Conservation (phyloP, 1,284 basidiomycete genomes). For the Pterulicium gracile region DNA sequence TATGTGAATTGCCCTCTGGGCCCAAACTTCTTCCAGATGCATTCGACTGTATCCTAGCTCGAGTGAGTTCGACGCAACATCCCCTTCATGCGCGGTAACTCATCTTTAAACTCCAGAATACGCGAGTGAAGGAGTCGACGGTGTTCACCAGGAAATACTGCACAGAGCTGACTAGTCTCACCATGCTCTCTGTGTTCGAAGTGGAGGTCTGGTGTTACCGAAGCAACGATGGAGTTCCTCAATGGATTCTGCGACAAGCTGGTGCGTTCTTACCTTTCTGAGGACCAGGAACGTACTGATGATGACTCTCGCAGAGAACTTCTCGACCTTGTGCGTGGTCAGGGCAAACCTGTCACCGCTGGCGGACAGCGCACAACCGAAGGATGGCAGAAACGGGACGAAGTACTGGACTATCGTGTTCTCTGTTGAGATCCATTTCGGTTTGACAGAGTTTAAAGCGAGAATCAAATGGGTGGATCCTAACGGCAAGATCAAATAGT, state of each 20-base stretch:
- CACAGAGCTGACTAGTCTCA: slow-evolving; percentile 65
- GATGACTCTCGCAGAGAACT: slow-evolving; percentile 34
- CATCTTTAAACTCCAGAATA: slow-evolving; percentile 28
- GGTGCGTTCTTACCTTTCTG: slow-evolving; percentile 26
- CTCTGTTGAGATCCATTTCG: slow-evolving; percentile 73
- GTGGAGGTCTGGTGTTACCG: slow-evolving; percentile 75
- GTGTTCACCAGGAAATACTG: slow-evolving; percentile 73
- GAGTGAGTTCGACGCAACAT: slow-evolving; percentile 29
- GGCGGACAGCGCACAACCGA: slow-evolving; percentile 55
- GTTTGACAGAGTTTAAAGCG: slow-evolving; percentile 68
- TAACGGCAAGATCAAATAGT: slow-evolving; percentile 59
- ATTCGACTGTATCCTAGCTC: slow-evolving; percentile 65
- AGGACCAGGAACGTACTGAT: slow-evolving; percentile 3
- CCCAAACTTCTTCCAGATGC: slow-evolving; percentile 65
- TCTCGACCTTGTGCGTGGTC: slow-evolving; percentile 67
- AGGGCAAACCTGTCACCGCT: slow-evolving; percentile 64
- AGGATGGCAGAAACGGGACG: slow-evolving; percentile 49
- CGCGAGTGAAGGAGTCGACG: slow-evolving; percentile 69
- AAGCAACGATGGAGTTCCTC: slow-evolving; percentile 53
- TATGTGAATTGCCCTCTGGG: slow-evolving; percentile 66
- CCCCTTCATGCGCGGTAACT: slow-evolving; percentile 6
- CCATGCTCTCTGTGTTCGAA: slow-evolving; percentile 66
- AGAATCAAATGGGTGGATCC: slow-evolving; percentile 74
- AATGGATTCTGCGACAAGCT: slow-evolving; percentile 58
- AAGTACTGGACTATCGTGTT: slow-evolving; percentile 74